These are phyloP conservation scores for Tripterygium wilfordii DNA, from an alignment of 177 flowering plant genomes.

Conservation along the genomic window DNA sequence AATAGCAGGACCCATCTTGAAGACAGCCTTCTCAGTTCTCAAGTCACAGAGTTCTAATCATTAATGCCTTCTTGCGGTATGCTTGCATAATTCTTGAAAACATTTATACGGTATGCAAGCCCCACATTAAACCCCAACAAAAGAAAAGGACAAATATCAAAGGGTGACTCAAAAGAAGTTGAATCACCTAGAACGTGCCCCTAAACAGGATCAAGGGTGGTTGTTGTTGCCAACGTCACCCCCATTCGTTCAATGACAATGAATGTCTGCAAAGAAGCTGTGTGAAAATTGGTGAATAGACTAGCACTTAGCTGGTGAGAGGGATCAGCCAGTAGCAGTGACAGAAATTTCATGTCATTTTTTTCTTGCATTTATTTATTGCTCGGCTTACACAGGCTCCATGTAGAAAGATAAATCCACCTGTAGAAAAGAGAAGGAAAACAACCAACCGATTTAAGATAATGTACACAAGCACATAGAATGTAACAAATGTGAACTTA, in stretches of 20 bases:
- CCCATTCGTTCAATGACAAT: constrained; percentile 63
- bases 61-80: not conserved
- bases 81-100: not conserved
- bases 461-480: too few species aligned
- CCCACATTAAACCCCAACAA: not conserved
- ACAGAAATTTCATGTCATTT: too few species aligned
- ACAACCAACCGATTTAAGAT: too few species aligned
- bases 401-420: too few species aligned
- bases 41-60: too few species aligned
- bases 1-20: too few species aligned
- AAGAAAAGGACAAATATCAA: not conserved
- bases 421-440: too few species aligned
- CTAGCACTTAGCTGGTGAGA: constrained; percentile 60
- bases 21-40: too few species aligned
- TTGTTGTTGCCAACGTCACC: constrained; percentile 48
- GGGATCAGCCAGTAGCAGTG: constrained; percentile 33
- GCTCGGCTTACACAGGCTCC: too few species aligned
- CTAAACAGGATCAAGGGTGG: constrained; percentile 77
- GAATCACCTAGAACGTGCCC: constrained; percentile 75
- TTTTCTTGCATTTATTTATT: too few species aligned
- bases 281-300: constrained; percentile 77
- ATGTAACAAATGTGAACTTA: too few species aligned
- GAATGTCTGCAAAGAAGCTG: constrained; percentile 89
- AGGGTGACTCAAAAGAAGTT: constrained; percentile 67
- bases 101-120: not conserved